Percentiles rank a stretch among this genome's conserved stretches.
phyloP scores from a whole-genome alignment of 306 rosid genomes.

The Prunus kanzakura region DNA sequence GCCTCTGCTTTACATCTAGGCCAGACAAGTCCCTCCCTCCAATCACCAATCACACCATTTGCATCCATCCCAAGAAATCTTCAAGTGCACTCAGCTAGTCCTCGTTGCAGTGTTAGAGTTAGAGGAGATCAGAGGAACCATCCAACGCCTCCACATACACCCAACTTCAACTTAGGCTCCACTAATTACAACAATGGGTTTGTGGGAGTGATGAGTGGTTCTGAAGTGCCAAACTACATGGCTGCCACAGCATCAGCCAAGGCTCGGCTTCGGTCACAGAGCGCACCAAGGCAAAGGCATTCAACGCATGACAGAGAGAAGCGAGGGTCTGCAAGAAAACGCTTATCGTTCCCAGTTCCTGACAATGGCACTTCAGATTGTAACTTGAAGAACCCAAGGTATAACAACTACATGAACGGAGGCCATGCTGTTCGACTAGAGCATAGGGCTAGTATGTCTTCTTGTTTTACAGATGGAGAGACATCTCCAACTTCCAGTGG shows the following conservation, averaged over 20 bases:
- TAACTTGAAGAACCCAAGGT: constrained; percentile 2
- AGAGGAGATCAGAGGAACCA: not conserved
- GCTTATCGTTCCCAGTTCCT: constrained; percentile 36
- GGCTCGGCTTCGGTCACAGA: constrained; percentile 45
- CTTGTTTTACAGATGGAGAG: constrained; percentile 31
- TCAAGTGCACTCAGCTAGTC: constrained; percentile 37
- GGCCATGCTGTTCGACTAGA: constrained; percentile 8
- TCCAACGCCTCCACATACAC: not conserved
- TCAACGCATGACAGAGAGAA: constrained; percentile 27
- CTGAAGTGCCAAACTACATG: constrained; percentile 46
- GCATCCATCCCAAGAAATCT: constrained; percentile 27
- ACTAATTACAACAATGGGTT: not conserved
- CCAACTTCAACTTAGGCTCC: not conserved
- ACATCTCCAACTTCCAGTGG: constrained; percentile 24
- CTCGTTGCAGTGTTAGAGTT: constrained; percentile 23
- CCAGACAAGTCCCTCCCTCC: constrained; percentile 15
- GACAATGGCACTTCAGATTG: not conserved
- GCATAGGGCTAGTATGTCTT: constrained; percentile 17
- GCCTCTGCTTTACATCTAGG: constrained; percentile 20
- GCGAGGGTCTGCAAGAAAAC: constrained; percentile 28
- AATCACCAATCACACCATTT: constrained; percentile 35
- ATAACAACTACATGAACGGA: not conserved
- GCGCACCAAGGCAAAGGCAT: constrained; percentile 49
- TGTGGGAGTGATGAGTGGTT: not conserved
- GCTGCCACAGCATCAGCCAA: constrained; percentile 51